A percentile compares a stretch with the other conserved stretches of the same genome.
Conservation (phyloP, 192 early-diverging fungal genomes). For the Ambispora gerdemannii region DNA sequence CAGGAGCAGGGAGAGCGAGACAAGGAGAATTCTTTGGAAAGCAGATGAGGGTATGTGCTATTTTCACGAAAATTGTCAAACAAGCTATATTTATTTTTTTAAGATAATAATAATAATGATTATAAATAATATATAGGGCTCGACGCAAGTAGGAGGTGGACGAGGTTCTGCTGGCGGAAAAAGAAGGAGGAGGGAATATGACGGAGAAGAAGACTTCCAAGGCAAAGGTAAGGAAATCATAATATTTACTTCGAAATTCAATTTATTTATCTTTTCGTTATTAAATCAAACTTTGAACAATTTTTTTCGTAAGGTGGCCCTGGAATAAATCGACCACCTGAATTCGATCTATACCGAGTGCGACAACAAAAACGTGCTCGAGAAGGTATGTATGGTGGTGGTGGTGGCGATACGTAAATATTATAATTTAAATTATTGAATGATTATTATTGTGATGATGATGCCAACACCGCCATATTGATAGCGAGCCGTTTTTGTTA, state of each 20-base stretch:
- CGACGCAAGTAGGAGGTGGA: neutral
- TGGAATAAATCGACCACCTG: slow-evolving; percentile 55
- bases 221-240: neutral
- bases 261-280: too few species aligned
- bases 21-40: slow-evolving; percentile 24
- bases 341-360: slow-evolving; percentile 52
- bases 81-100: neutral
- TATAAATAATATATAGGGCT: neutral
- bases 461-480: too few species aligned
- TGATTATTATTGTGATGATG: too few species aligned
- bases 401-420: neutral
- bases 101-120: neutral
- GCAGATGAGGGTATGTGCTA: slow-evolving; percentile 19
- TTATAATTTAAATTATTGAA: too few species aligned
- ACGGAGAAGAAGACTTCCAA: slow-evolving; percentile 12
- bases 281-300: neutral
- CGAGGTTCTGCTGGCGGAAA: neutral
- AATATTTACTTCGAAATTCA: too few species aligned
- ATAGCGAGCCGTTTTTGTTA: too few species aligned
- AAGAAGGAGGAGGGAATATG: slow-evolving; percentile 12
- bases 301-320: slow-evolving; percentile 19
- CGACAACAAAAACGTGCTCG: slow-evolving; percentile 39
- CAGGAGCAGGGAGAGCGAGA: neutral
- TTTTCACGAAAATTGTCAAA: too few species aligned
- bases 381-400: neutral